Percentiles rank a stretch among this genome's conserved stretches.
Evolutionary conservation across 441 rosid genomes (phyloP).

Genomic region (Flueggea neowawraea): DNA sequence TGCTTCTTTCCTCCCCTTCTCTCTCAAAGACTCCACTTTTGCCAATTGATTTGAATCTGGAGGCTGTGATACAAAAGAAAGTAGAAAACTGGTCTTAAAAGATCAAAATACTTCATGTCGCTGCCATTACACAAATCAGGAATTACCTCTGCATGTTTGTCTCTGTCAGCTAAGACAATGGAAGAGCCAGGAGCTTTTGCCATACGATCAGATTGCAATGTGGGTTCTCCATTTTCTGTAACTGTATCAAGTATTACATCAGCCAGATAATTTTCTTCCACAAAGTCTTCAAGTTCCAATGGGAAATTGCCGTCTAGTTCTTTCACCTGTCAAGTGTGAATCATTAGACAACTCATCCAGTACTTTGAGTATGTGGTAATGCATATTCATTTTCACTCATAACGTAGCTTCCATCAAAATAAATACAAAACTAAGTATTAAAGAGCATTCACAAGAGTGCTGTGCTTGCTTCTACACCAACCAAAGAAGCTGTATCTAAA

Average conservation of each 20-base stretch:
- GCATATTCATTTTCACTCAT: background rate
- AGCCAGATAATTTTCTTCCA: conserved; percentile 27
- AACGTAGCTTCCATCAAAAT: background rate
- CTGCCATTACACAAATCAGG: background rate
- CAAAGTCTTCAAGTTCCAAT: conserved; percentile 54
- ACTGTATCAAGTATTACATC: conserved; percentile 19
- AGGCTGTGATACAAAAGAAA: conserved; percentile 21
- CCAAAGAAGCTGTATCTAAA: background rate
- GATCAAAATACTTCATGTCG: background rate
- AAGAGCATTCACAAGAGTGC: background rate
- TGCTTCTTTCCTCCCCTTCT: conserved; percentile 26
- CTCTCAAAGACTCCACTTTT: conserved; percentile 24
- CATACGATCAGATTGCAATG: conserved; percentile 20
- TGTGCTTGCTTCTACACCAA: background rate
- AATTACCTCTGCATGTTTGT: conserved; percentile 16
- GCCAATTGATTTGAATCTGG: conserved; percentile 18
- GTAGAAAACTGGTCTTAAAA: conserved; percentile 1
- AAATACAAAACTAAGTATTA: background rate
- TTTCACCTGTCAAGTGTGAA: conserved; percentile 36
- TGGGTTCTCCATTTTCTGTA: conserved; percentile 18
- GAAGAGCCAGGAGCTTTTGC: conserved; percentile 15
- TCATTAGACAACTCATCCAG: too few species aligned
- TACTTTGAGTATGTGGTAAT: background rate
- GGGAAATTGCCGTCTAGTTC: conserved; percentile 67
- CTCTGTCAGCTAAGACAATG: conserved; percentile 17